Conservation (phyloP, 495 filamentous ascomycete genomes). For the Xanthoparmelia taractica region DNA sequence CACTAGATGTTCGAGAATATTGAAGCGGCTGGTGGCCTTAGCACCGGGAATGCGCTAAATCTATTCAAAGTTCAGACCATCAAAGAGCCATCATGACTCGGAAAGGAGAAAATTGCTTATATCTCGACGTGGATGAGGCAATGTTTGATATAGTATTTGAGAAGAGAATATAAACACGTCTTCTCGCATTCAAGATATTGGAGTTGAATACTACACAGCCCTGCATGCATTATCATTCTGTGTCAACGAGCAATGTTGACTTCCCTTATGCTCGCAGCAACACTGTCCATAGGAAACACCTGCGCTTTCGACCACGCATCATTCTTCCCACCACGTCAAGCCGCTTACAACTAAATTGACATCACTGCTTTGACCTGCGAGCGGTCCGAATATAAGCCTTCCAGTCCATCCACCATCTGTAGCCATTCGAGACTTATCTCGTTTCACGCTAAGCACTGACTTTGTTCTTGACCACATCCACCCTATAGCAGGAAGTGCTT, state of each 20-base stretch:
- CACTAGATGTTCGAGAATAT: too few species aligned
- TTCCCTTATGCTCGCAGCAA: too few species aligned
- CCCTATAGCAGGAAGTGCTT: not conserved
- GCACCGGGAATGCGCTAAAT: too few species aligned
- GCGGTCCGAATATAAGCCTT: not conserved
- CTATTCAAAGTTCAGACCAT: too few species aligned
- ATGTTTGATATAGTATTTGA: too few species aligned
- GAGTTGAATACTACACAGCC: too few species aligned
- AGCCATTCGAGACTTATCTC: not conserved
- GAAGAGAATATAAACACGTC: too few species aligned
- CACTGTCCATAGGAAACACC: not conserved
- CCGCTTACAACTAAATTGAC: not conserved
- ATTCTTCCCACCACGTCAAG: not conserved
- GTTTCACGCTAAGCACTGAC: not conserved
- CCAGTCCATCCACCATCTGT: not conserved
- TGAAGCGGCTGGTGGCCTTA: too few species aligned
- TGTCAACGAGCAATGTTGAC: not conserved
- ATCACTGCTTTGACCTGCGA: not conserved
- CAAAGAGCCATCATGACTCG: too few species aligned
- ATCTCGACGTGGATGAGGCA: too few species aligned
- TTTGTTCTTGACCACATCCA: not conserved
- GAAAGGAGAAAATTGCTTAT: too few species aligned
- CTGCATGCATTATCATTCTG: not conserved
- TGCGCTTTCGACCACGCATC: not conserved
- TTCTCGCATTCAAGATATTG: too few species aligned